Conservation (phyloP, 306 rosid species). For the Inga laurina region DNA sequence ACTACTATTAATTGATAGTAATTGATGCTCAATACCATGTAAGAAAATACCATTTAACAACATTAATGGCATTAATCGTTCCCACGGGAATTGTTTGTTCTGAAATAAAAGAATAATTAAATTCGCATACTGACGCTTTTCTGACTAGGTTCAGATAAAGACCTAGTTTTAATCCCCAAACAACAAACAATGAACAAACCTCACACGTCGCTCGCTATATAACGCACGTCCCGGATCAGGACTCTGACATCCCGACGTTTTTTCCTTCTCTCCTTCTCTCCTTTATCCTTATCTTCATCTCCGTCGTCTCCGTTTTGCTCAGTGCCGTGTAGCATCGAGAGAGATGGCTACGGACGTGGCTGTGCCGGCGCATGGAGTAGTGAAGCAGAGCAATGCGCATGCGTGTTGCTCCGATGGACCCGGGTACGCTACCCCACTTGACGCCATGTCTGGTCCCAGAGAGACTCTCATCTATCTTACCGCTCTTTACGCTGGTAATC, state of each 20-base stretch:
- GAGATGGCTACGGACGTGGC: neutral
- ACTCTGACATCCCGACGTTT: neutral
- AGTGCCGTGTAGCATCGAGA: neutral
- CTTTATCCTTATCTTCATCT: neutral
- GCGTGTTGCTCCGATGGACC: slow-evolving; percentile 77
- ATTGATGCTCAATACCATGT: neutral
- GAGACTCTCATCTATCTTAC: slow-evolving; percentile 83
- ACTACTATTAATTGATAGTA: too few species aligned
- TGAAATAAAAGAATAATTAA: neutral
- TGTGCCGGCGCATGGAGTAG: neutral
- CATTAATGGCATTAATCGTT: neutral
- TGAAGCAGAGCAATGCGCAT: slow-evolving; percentile 7
- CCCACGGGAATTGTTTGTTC: neutral
- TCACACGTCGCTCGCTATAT: too few species aligned
- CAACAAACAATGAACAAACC: neutral
- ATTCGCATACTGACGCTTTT: neutral
- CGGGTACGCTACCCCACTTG: slow-evolving; percentile 75
- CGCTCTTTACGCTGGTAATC: slow-evolving; percentile 64
- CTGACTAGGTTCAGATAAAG: neutral
- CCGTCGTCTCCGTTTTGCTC: neutral
- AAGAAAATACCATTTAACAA: neutral
- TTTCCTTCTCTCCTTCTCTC: neutral
- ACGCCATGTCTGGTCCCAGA: slow-evolving; percentile 88
- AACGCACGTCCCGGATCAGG: too few species aligned
- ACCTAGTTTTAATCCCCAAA: neutral